Base-by-base conservation (phyloP, 2,329 filamentous ascomycete species). In the Coniochaeta ligniaria region DNA sequence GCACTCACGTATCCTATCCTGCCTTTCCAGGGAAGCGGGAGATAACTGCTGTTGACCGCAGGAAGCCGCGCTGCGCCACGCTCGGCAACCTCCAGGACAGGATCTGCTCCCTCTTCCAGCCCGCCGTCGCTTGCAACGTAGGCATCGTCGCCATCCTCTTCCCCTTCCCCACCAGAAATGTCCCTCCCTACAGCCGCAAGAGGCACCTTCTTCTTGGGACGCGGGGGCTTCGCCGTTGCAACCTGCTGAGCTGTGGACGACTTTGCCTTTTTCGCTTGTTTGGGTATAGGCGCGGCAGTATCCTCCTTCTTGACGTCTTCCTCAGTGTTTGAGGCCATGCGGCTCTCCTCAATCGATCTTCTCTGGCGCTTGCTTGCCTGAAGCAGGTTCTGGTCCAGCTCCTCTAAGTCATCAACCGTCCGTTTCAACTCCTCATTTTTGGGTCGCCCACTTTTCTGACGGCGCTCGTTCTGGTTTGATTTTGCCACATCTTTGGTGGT, bases 11-110 rank as follows among this genome's bases (percentile, higher is more conserved):
- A 97, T 61, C 93, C 93, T 63, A 97, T 72, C 31, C 93, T 83
- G 0, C 94, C 94, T 74, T 88, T 92, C 93, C 93, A 97, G 0
- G 93, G 94, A 24, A 97, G 73, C 26, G 94, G 94, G 22, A 97
- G 79, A 68, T 88, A 91, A 64, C 84, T 84, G 70, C 92, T 96
- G 69, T 97, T 90, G 17, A 96, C 86, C 0, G 92, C 85, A 7
- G 92, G 91, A 14, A 88, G 83, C 60, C 91, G 80, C 9, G 81
- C 79, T 2, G 77, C 75, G 1, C 74, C 75, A n/a, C 75, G 71
- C 12, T 77, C 73, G 0, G 66, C 61, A 1, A 59, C 58, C 0
- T 72, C 71, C 0, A 59, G 56, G 3, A 22, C 54, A 20, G 64
- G 62, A 9, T 59, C 35, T 3, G 31, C 26, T 3, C 61, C 47